A percentile compares a stretch with the other conserved stretches of the same genome.
phyloP scores from a whole-genome alignment of 2,329 filamentous ascomycete genomes.

The Falciphora oryzae region DNA sequence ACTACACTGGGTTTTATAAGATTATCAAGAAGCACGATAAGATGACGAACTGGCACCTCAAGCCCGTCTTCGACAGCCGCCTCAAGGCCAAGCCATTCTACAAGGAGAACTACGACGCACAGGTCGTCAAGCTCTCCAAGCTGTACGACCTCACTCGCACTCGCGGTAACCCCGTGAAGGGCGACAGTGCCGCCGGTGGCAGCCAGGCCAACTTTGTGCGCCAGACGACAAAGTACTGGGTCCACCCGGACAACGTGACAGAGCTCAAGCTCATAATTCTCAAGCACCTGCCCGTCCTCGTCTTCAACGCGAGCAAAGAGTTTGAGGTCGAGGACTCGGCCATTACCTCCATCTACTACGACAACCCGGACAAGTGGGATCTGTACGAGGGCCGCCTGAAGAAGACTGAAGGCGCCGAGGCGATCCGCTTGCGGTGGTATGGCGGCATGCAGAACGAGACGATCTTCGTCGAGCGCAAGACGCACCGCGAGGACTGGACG shows the following conservation, averaged over 20 bases:
- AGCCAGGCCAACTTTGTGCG: slow-evolving; percentile 92
- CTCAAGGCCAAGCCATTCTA: slow-evolving; percentile 97
- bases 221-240: slow-evolving; percentile 99
- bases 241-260: slow-evolving; percentile 96
- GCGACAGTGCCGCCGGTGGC: slow-evolving; percentile 86
- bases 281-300: slow-evolving; percentile 93
- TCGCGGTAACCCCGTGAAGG: slow-evolving; percentile 84
- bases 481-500: slow-evolving; percentile 97
- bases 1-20: slow-evolving; percentile 99
- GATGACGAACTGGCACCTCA: slow-evolving; percentile 88
- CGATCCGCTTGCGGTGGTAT: slow-evolving; percentile 94
- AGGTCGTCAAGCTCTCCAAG: slow-evolving; percentile 89
- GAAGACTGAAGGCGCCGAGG: slow-evolving; percentile 96
- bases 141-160: slow-evolving; percentile 94
- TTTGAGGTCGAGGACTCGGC: slow-evolving; percentile 87
- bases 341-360: slow-evolving; percentile 98
- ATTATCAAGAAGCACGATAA: slow-evolving; percentile 99
- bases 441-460: slow-evolving; percentile 93
- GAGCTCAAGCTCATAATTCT: slow-evolving; percentile 96
- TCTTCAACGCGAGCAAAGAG: slow-evolving; percentile 96
- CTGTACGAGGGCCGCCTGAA: slow-evolving; percentile 90
- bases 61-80: slow-evolving; percentile 90
- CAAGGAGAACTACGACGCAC: slow-evolving; percentile 97
- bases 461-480: slow-evolving; percentile 96
- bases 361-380: slow-evolving; percentile 91